Evolutionary conservation across 306 rosid genomes (phyloP), one percentile per base, ranked within the genome.

Genomic region (Ormosia semicastrata): DNA sequence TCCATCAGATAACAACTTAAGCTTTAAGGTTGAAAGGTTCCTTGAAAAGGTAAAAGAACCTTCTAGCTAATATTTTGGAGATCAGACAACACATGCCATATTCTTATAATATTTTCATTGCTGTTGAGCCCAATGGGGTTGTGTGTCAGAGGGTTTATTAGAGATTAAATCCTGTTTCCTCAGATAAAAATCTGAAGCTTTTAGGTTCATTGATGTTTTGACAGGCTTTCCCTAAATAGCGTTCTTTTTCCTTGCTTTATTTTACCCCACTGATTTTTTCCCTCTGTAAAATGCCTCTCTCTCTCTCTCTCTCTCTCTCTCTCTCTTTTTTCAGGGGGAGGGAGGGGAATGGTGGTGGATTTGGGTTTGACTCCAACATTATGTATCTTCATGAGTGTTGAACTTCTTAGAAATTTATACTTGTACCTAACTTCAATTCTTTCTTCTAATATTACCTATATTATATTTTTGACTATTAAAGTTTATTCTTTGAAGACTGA

Each of bases 401-500:
- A 79, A 52, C 41, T 50, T 57, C 41, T 32, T 43, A 62, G 40
- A 62, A 47, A 32, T 75, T 17, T 62, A 29, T 52, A 62, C 52
- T 75, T 71, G 18, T 15, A 40, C 49, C 17, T 50, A 30, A 8
- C 36, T 50, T 75, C 52, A 53, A 39, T 68, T 68, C 8, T 74
- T 33, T 78, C 49, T 82, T 75, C 14, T 68, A 41, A 34, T 53
- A 34, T 12, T 32, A 4, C 68, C 37, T 37, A 8, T 44, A 40
- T 47, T 73, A 46, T 33, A 65, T 43, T 44, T 82, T 40, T 59
- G 37, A 56, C 65, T 37, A 43, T 50, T 43, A 33, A 58, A 71
- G 52, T 57, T 80, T 65, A 33, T 50, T 79, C 41, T 83, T 85
- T 64, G 86, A 82, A 94, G 98, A 78, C 63, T 76, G 94, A 92